Percentiles rank a stretch among this genome's conserved stretches.
Conservation (phyloP, 2,329 filamentous ascomycete species). For the Fusarium guadeloupense region DNA sequence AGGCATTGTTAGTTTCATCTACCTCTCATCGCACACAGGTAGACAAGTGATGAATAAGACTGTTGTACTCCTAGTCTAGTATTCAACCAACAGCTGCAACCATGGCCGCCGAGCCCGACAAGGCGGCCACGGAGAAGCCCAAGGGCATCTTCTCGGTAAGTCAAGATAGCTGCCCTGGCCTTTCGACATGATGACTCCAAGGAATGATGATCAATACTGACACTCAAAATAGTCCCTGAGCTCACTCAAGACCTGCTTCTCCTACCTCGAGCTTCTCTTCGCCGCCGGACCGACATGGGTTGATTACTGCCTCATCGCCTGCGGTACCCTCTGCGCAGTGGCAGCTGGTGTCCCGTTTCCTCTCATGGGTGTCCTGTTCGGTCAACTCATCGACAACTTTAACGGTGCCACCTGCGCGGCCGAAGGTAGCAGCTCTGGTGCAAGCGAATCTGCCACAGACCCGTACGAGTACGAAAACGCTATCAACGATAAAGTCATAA, state of each 20-base stretch:
- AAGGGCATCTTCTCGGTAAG: slow-evolving; percentile 25
- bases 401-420: slow-evolving; percentile 63
- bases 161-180: neutral
- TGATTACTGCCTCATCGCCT: slow-evolving; percentile 53
- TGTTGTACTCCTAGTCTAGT: neutral
- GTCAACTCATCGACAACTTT: slow-evolving; percentile 68
- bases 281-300: slow-evolving; percentile 49
- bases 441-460: slow-evolving; percentile 23
- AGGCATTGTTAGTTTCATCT: neutral
- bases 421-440: slow-evolving; percentile 11
- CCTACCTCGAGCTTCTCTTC: slow-evolving; percentile 55
- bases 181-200: neutral
- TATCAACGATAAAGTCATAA: slow-evolving; percentile 66
- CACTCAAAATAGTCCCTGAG: neutral
- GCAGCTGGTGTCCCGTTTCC: slow-evolving; percentile 70
- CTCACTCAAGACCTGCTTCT: slow-evolving; percentile 24
- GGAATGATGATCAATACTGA: neutral
- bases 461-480: slow-evolving; percentile 49
- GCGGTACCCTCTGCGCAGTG: slow-evolving; percentile 57
- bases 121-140: slow-evolving; percentile 14
- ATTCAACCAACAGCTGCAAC: neutral
- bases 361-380: slow-evolving; percentile 70
- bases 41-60: neutral
- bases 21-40: neutral
- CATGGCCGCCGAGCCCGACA: slow-evolving; percentile 26